A percentile compares a stretch with the other conserved stretches of the same genome.
These are phyloP conservation scores for slime mould (Dictyostelium discoideum) DNA, from an alignment of 78 protist species.

Conservation along the genomic window DNA sequence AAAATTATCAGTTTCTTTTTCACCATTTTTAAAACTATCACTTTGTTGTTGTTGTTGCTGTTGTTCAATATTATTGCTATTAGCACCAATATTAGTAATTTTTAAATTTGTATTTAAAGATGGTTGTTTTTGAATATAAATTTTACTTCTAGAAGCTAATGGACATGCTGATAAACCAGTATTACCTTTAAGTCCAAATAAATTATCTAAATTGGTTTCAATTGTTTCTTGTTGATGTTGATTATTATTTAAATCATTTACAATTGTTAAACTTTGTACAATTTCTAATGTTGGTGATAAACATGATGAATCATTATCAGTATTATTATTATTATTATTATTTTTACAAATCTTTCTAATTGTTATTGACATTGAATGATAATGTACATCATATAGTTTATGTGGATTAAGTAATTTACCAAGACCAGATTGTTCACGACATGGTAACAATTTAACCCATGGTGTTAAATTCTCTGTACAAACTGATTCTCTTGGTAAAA, in stretches of 20 bases:
- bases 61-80: not conserved
- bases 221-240: not conserved
- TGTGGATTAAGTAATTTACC: constrained; percentile 65
- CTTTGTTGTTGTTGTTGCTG: not conserved
- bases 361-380: constrained; percentile 74
- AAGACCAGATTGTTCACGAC: constrained; percentile 79
- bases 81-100: not conserved
- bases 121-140: constrained; percentile 37
- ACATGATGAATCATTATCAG: not conserved
- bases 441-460: constrained; percentile 90
- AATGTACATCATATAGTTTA: constrained; percentile 63
- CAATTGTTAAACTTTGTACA: constrained; percentile 61
- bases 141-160: constrained; percentile 43
- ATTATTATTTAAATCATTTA: constrained; percentile 29
- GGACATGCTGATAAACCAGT: constrained; percentile 58
- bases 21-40: not conserved
- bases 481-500: constrained; percentile 88
- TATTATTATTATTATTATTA: no score
- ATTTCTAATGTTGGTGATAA: constrained; percentile 29
- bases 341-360: constrained; percentile 32
- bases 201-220: not conserved
- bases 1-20: not conserved
- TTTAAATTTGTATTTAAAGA: not conserved
- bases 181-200: constrained; percentile 28
- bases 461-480: constrained; percentile 95